A percentile compares a stretch with the other conserved stretches of the same genome.
Conservation (phyloP, 1,284 basidiomycete species). For the Trametes hirsuta region DNA sequence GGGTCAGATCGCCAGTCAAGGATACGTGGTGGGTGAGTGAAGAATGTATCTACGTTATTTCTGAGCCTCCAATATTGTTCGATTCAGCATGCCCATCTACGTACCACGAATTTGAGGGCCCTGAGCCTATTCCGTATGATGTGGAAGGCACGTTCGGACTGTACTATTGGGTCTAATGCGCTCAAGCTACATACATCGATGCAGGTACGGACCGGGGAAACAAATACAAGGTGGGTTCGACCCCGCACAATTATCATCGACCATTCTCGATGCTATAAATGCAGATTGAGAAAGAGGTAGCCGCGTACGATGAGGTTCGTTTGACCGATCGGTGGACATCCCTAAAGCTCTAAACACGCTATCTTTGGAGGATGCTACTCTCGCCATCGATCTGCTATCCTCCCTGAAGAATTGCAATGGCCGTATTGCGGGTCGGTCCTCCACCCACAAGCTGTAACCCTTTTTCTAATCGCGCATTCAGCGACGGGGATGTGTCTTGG, state of each 20-base stretch:
- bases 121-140: constrained; percentile 87
- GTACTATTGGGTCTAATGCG: no score
- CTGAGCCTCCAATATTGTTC: not conserved
- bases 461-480: constrained; percentile 32
- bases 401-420: constrained; percentile 86
- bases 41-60: not conserved
- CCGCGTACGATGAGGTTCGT: constrained; percentile 81
- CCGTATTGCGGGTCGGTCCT: constrained; percentile 73
- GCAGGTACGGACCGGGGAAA: constrained; percentile 84
- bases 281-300: constrained; percentile 83
- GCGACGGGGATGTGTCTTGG: constrained; percentile 88
- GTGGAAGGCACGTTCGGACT: constrained; percentile 60
- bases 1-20: constrained; percentile 90
- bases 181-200: constrained; percentile 13
- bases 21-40: constrained; percentile 71
- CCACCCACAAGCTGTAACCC: not conserved
- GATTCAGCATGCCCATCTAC: constrained; percentile 72
- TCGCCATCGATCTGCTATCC: constrained; percentile 74
- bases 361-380: constrained; percentile 65
- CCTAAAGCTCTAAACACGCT: not conserved
- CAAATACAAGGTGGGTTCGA: constrained; percentile 72
- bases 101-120: constrained; percentile 91
- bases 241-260: not conserved
- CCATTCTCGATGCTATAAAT: not conserved
- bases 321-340: not conserved